A percentile compares a stretch with the other conserved stretches of the same genome.
These are phyloP conservation scores for Trichosporon ovoides DNA, from an alignment of 1,284 basidiomycete genomes.

Conservation along the genomic window DNA sequence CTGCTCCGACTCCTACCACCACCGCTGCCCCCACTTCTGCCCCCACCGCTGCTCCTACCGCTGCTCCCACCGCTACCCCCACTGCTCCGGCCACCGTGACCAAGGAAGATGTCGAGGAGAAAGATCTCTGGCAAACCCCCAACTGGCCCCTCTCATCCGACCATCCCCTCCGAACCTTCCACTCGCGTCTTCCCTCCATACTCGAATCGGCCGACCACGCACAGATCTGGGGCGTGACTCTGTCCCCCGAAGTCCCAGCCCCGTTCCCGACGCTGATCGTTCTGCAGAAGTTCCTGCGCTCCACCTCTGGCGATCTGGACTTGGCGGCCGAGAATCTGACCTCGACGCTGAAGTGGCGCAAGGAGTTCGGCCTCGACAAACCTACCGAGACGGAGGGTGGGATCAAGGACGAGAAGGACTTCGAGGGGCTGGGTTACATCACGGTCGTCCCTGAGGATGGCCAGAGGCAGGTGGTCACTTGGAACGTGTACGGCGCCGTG, in stretches of 20 bases:
- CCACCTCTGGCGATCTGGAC: constrained; percentile 16
- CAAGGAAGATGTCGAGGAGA: background rate
- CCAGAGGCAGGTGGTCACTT: constrained; percentile 22
- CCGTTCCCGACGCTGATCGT: constrained; percentile 24
- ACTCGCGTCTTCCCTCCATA: constrained; percentile 18
- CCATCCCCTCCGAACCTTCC: constrained; percentile 21
- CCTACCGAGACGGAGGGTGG: background rate
- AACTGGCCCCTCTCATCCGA: constrained; percentile 21
- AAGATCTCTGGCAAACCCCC: background rate
- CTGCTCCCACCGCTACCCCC: background rate
- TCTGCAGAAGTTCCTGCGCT: constrained; percentile 30
- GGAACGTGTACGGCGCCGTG: constrained; percentile 31
- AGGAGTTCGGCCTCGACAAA: constrained; percentile 23
- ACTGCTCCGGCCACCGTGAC: background rate
- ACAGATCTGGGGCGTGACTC: constrained; percentile 28
- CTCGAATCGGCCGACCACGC: constrained; percentile 19
- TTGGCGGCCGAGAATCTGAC: constrained; percentile 16
- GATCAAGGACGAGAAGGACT: constrained; percentile 10
- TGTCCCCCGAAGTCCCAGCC: constrained; percentile 9
- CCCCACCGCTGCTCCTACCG: no score
- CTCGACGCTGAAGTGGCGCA: constrained; percentile 27
- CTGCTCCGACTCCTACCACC: background rate
- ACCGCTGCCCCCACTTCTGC: background rate
- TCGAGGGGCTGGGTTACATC: constrained; percentile 28
- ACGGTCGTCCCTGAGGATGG: constrained; percentile 15